A percentile compares a stretch with the other conserved stretches of the same genome.
Evolutionary conservation across 2,329 filamentous ascomycete genomes (phyloP).

Genomic region (Fusarium dlaminii): DNA sequence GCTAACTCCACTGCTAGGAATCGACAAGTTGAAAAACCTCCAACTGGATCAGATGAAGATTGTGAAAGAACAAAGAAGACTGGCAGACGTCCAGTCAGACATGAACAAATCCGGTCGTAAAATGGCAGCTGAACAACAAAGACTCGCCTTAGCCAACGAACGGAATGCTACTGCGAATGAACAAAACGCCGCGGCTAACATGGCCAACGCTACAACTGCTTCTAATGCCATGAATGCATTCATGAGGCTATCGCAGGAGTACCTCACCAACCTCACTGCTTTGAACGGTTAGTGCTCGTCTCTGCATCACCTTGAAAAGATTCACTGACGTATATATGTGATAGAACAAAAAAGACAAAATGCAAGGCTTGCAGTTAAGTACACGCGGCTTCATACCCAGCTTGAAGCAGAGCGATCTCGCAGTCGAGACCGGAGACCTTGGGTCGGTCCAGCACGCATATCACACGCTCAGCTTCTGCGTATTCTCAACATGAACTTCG

Average conservation of each 20-base stretch:
- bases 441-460: not conserved
- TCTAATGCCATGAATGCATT: not conserved
- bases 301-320: fast-evolving
- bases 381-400: fast-evolving
- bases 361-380: not conserved
- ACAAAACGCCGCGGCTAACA: not conserved
- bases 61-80: not conserved
- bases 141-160: not conserved
- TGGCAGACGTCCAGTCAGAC: not conserved
- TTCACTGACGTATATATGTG: not conserved
- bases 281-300: not conserved
- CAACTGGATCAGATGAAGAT: not conserved
- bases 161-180: not conserved
- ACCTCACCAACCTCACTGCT: not conserved
- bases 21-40: not conserved
- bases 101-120: not conserved
- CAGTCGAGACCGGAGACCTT: not conserved
- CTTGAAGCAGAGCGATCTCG: not conserved
- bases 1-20: not conserved
- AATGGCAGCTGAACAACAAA: not conserved
- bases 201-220: not conserved
- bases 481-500: not conserved
- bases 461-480: not conserved
- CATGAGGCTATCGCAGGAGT: not conserved
- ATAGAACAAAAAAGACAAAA: not conserved